A percentile compares a stretch with the other conserved stretches of the same genome.
Conservation (phyloP, 306 rosid genomes). For the Castanea mollissima region DNA sequence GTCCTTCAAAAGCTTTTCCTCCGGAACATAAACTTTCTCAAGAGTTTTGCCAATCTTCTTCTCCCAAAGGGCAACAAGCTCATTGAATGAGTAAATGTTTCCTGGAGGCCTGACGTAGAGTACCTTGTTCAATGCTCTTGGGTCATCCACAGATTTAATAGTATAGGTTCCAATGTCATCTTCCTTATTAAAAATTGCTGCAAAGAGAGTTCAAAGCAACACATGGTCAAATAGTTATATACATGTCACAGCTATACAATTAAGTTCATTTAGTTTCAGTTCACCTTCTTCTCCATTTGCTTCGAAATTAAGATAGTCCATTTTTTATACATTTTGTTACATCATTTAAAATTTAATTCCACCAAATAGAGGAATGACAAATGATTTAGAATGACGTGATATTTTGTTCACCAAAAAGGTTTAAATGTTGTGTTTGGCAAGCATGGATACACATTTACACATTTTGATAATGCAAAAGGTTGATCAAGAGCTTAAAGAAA, state of each 20-base stretch:
- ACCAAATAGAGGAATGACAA: too few species aligned
- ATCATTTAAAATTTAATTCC: too few species aligned
- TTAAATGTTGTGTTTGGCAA: too few species aligned
- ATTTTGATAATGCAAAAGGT: too few species aligned
- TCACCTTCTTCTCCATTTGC: neutral
- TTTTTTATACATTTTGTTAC: too few species aligned
- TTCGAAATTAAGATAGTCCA: neutral
- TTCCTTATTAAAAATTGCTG: slow-evolving; percentile 76
- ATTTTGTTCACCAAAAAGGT: too few species aligned
- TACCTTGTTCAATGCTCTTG: slow-evolving; percentile 78
- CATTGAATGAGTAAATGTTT: slow-evolving; percentile 68
- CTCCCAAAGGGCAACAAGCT: slow-evolving; percentile 87
- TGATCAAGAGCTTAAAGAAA: neutral
- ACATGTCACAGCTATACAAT: neutral
- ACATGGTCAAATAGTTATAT: neutral
- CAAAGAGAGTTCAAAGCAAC: neutral
- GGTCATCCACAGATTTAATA: slow-evolving; percentile 85
- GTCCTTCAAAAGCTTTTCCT: slow-evolving; percentile 71
- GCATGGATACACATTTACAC: too few species aligned
- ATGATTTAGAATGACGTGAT: too few species aligned
- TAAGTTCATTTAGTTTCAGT: neutral
- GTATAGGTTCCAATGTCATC: slow-evolving; percentile 80
- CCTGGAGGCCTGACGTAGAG: slow-evolving; percentile 68
- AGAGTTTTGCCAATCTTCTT: slow-evolving; percentile 75
- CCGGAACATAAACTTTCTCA: slow-evolving; percentile 56